phyloP scores from a whole-genome alignment of 2,329 filamentous ascomycete species.

The Sclerotinia sclerotiorum region DNA sequence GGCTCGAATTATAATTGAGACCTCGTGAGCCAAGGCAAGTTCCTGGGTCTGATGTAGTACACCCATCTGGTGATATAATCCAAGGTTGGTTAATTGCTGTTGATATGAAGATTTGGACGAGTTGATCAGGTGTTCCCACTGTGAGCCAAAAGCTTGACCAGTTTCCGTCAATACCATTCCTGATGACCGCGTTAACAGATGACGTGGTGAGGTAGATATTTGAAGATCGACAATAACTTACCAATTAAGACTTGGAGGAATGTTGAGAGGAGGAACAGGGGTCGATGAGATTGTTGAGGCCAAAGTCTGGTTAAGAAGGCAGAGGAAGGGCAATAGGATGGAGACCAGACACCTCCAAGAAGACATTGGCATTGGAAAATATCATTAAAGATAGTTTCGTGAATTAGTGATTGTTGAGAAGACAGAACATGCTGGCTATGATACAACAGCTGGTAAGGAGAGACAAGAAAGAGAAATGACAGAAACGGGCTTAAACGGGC shows the following conservation, averaged over 20 bases:
- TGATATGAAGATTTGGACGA: constrained; percentile 41
- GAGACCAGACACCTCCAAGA: constrained; percentile 21
- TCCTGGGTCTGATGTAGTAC: constrained; percentile 25
- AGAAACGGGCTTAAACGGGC: constrained; percentile 5
- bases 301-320: constrained; percentile 12
- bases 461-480: constrained; percentile 12
- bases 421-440: constrained; percentile 24
- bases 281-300: constrained; percentile 16
- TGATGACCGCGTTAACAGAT: constrained; percentile 9
- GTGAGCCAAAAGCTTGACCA: constrained; percentile 68
- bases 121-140: constrained; percentile 30
- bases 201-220: neutral
- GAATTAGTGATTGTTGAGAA: constrained; percentile 18
- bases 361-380: constrained; percentile 23
- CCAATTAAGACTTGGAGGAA: constrained; percentile 23
- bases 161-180: constrained; percentile 52
- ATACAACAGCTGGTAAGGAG: constrained; percentile 11
- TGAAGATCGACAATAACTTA: constrained; percentile 19
- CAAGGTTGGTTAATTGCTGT: constrained; percentile 40
- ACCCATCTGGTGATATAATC: constrained; percentile 33
- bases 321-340: constrained; percentile 14
- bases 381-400: constrained; percentile 21
- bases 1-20: constrained; percentile 41
- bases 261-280: constrained; percentile 21
- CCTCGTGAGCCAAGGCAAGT: constrained; percentile 44